Conservation (phyloP, 768 basidiomycete species). For the button mushroom (Agaricus bisporus) region DNA sequence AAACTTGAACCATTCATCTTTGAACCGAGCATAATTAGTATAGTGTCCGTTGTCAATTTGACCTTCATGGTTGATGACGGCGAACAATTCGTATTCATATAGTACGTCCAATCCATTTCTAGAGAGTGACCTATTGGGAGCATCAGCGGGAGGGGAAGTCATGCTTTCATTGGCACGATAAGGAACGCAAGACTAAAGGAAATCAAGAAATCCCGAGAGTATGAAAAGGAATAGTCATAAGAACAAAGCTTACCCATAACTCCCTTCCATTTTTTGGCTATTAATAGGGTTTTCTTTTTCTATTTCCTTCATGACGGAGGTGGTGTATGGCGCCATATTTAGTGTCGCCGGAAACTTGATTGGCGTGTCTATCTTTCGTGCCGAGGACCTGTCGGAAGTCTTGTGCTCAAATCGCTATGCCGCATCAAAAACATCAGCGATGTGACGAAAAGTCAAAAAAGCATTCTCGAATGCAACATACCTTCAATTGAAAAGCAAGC, state of each 20-base stretch:
- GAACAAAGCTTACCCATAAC: neutral
- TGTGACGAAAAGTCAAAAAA: neutral
- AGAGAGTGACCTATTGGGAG: neutral
- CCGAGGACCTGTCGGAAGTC: constrained; percentile 59
- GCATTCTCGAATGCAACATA: constrained; percentile 19
- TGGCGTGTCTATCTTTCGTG: constrained; percentile 79
- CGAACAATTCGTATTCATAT: constrained; percentile 89
- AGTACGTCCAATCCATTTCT: constrained; percentile 49
- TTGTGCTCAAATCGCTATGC: constrained; percentile 88
- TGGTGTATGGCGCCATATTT: constrained; percentile 87
- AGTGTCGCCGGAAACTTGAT: constrained; percentile 79
- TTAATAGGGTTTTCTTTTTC: constrained; percentile 35
- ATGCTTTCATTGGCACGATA: neutral
- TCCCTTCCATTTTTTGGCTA: neutral
- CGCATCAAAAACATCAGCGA: neutral
- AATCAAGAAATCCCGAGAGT: neutral
- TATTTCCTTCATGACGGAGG: constrained; percentile 45
- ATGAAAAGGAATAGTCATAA: neutral
- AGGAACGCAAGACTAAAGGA: neutral
- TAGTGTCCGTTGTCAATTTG: constrained; percentile 95
- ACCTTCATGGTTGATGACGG: constrained; percentile 92
- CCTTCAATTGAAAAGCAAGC: constrained; percentile 94
- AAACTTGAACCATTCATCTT: constrained; percentile 62
- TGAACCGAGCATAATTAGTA: constrained; percentile 77
- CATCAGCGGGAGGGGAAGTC: neutral